phyloP scores from a whole-genome alignment of 306 rosid genomes.

The Corylus avellana region DNA sequence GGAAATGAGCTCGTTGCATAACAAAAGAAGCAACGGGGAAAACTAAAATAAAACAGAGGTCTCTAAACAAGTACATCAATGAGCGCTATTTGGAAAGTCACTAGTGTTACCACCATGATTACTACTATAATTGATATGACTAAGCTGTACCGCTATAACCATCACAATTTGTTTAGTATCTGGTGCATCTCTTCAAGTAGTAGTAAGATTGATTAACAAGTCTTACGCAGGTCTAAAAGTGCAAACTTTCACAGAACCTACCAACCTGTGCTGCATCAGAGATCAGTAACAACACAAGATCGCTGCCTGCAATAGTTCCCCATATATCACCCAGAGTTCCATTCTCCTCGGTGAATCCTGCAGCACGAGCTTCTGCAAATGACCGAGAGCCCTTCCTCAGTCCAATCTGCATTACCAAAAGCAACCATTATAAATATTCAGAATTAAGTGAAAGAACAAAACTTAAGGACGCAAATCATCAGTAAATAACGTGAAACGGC shows the following conservation, averaged over 20 bases:
- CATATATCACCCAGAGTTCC: constrained; percentile 88
- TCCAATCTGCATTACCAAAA: constrained; percentile 60
- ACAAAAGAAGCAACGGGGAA: too few relatives aligned
- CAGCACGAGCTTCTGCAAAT: constrained; percentile 77
- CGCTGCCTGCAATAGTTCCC: constrained; percentile 79
- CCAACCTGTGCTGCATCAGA: constrained; percentile 95
- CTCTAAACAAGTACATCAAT: too few relatives aligned
- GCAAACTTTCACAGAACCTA: not conserved
- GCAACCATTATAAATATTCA: not conserved
- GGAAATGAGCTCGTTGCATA: too few relatives aligned
- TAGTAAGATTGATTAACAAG: not conserved
- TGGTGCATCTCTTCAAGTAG: too few relatives aligned
- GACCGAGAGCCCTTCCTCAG: constrained; percentile 92
- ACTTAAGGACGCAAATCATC: not conserved
- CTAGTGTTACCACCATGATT: too few relatives aligned
- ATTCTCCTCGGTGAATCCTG: constrained; percentile 81
- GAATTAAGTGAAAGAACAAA: not conserved
- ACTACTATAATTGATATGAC: too few relatives aligned
- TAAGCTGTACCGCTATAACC: too few relatives aligned
- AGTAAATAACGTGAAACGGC: not conserved
- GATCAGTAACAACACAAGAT: constrained; percentile 85
- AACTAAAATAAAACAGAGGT: too few relatives aligned
- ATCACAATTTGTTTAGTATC: too few relatives aligned
- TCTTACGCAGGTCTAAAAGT: not conserved
- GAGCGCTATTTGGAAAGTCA: too few relatives aligned